Base-by-base conservation (phyloP, 768 basidiomycete species). In the Boletus subparvulus region DNA sequence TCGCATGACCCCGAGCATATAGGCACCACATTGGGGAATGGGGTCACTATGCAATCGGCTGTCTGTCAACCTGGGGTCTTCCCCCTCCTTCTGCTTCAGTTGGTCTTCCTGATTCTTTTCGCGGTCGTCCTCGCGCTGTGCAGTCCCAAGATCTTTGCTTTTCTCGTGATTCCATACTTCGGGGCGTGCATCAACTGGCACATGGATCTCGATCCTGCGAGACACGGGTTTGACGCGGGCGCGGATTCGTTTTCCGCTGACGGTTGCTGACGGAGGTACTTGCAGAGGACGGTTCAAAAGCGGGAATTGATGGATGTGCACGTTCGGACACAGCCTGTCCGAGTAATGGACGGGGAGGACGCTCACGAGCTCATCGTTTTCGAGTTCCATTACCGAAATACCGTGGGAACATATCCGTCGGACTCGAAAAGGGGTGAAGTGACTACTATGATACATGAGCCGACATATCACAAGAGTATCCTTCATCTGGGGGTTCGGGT, bases 261-360 rank as follows among this genome's bases (percentile, higher is more conserved):
- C 66, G 39, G 74, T 68, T 8, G 92, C 88, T 3, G 89, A 87
- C 32, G 92, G 90, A 6, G 92, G 91, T 4, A 79, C 80, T 71
- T 88, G 87, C 3, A 94, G 76, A 11, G 90, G 85, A 28, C 89
- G 80, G 10, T 79, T 84, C 3, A 91, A 75, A 9, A 94, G 79
- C 6, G 92, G 92, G 63, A 85, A 93, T 61, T 94, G 92, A 63
- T 92, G 90, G 5, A 93, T 71, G 37, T 92, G 89, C 39, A 94
- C 69, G 65, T 85, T 80, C 3, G 86, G 81, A 35, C 74, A 68
- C 21, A 88, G 80, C 16, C 73, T 70, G 67, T 86, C 82, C 40
- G 88, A 86, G 61, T 81, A 84, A 62, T 86, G 86, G 51, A 94
- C 81, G 37, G 92, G 92, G 50, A 94, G 76, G 47, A 84, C 75